These are phyloP conservation scores for Cytidiella melzeri DNA, from an alignment of 768 basidiomycete genomes.

Conservation along the genomic window DNA sequence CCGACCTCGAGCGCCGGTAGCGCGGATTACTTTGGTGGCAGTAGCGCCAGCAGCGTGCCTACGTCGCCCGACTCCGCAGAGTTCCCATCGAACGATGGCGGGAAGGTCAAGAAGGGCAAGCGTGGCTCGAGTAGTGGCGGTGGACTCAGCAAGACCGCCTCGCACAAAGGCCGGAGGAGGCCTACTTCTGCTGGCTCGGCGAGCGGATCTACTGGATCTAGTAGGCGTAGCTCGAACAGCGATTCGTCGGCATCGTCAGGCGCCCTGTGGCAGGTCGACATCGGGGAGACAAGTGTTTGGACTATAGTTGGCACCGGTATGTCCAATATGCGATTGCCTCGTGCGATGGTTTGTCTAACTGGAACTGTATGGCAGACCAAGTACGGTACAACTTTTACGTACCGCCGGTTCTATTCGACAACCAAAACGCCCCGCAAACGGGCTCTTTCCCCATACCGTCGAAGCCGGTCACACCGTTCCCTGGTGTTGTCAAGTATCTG, in stretches of 20 bases:
- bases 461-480: constrained; percentile 82
- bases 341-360: background rate
- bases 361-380: constrained; percentile 50
- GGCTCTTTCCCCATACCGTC: constrained; percentile 75
- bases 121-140: constrained; percentile 72
- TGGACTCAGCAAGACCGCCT: constrained; percentile 40
- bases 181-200: constrained; percentile 61
- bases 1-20: constrained; percentile 36
- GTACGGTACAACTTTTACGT: constrained; percentile 92
- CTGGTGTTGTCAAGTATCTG: constrained; percentile 84
- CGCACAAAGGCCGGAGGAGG: constrained; percentile 57
- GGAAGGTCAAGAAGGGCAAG: constrained; percentile 75
- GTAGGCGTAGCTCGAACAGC: constrained; percentile 58
- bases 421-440: constrained; percentile 63
- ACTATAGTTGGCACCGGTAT: constrained; percentile 88
- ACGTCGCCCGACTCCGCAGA: constrained; percentile 62
- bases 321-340: constrained; percentile 16
- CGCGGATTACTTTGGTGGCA: constrained; percentile 58
- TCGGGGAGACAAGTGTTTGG: constrained; percentile 92
- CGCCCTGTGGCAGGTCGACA: constrained; percentile 84
- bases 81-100: constrained; percentile 75
- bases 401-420: constrained; percentile 78
- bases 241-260: constrained; percentile 70
- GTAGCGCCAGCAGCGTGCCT: constrained; percentile 54
- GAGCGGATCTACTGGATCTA: constrained; percentile 55